Conservation (phyloP, 352 stramenopile species). For the Plasmopara viticola region DNA sequence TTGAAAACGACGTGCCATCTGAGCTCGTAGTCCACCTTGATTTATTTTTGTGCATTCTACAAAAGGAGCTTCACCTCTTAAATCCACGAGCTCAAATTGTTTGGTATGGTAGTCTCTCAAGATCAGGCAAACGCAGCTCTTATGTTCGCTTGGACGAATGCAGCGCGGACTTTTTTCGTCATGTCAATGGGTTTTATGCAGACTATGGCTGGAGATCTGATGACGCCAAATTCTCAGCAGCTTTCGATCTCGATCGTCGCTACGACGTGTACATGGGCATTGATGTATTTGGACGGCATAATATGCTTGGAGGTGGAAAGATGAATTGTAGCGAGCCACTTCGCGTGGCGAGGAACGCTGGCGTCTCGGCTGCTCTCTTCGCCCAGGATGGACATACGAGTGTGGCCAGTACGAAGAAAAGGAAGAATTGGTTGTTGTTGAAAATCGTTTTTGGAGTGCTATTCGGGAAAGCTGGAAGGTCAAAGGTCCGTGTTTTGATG, state of each 20-base stretch:
- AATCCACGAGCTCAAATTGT: slow-evolving; percentile 33
- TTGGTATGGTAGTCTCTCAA: slow-evolving; percentile 45
- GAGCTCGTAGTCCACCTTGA: slow-evolving; percentile 20
- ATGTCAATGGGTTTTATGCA: slow-evolving; percentile 40
- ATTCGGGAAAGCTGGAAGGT: slow-evolving; percentile 29
- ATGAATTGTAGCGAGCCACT: slow-evolving; percentile 28
- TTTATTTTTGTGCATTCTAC: slow-evolving; percentile 29
- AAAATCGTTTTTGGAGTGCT: slow-evolving; percentile 30
- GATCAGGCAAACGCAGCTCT: slow-evolving; percentile 27
- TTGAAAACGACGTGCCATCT: too few species aligned
- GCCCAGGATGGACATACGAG: background rate
- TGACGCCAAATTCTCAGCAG: slow-evolving; percentile 39
- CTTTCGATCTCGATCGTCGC: slow-evolving; percentile 32
- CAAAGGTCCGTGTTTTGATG: slow-evolving; percentile 31
- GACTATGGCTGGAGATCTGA: slow-evolving; percentile 45
- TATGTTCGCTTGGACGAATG: slow-evolving; percentile 34
- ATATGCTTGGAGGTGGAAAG: slow-evolving; percentile 31
- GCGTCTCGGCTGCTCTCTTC: slow-evolving; percentile 34
- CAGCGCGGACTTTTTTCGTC: slow-evolving; percentile 36
- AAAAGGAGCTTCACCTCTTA: slow-evolving; percentile 17
- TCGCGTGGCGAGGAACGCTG: slow-evolving; percentile 30
- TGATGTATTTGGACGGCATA: slow-evolving; percentile 41
- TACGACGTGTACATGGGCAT: slow-evolving; percentile 61
- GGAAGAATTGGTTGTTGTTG: slow-evolving; percentile 22
- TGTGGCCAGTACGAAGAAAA: slow-evolving; percentile 28